These are phyloP conservation scores for Martensiomyces pterosporus DNA, from an alignment of 192 early-diverging fungal genomes.

Conservation along the genomic window DNA sequence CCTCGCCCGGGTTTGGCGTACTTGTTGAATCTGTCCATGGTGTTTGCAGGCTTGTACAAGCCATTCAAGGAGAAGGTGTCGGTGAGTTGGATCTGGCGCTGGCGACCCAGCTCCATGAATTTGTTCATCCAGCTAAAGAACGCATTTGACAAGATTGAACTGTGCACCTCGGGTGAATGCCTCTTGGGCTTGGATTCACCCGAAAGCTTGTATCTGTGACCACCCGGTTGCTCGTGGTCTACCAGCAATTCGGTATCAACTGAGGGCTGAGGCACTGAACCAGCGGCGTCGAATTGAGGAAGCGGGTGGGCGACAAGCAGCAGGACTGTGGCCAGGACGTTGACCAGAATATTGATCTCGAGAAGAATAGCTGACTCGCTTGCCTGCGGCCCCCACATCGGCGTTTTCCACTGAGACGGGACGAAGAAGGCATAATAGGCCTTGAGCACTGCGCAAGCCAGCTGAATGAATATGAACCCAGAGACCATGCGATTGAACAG, in stretches of 20 bases:
- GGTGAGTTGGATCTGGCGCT: conserved; percentile 12
- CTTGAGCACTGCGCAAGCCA: conserved; percentile 2
- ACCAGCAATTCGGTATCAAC: background rate
- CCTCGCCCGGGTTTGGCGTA: conserved; percentile 2
- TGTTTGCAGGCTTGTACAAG: conserved; percentile 2
- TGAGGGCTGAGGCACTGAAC: too few species aligned
- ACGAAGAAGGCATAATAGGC: conserved; percentile 21
- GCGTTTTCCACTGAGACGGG: conserved; percentile 10
- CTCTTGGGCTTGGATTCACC: background rate
- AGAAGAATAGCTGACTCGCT: background rate
- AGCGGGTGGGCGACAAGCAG: conserved; percentile 23
- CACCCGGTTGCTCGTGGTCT: too few species aligned
- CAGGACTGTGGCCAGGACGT: background rate
- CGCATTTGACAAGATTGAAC: conserved; percentile 21
- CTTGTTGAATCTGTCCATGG: conserved; percentile 14
- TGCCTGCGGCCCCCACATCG: conserved; percentile 1
- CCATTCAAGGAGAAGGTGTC: conserved; percentile 17
- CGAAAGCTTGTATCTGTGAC: too few species aligned
- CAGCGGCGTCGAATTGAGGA: conserved; percentile 1
- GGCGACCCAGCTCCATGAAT: conserved; percentile 11
- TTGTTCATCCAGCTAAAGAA: conserved; percentile 28
- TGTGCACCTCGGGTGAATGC: conserved; percentile 21
- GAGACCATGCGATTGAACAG: conserved; percentile 13
- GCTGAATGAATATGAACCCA: background rate
- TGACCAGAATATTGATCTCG: background rate